Conservation (phyloP, 192 early-diverging fungal genomes). For the Rhizophagus prolifer region DNA sequence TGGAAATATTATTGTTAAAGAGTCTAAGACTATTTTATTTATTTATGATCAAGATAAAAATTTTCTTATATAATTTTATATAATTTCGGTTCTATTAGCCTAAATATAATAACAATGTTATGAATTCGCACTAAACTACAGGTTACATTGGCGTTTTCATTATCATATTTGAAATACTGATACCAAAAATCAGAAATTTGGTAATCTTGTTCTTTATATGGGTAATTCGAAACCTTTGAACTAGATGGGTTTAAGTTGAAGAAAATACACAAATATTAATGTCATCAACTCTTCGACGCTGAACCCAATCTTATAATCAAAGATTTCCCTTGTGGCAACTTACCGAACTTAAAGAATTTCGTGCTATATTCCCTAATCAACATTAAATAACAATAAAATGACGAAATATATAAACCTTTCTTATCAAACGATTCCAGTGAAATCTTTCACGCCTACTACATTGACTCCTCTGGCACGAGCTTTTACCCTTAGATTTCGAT, state of each 20-base stretch:
- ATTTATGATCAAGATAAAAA: too few relatives aligned
- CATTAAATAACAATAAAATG: neutral
- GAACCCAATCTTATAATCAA: neutral
- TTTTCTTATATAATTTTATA: too few relatives aligned
- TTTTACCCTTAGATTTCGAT: conserved; percentile 60
- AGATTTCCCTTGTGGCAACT: neutral
- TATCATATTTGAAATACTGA: neutral
- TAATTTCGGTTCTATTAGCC: too few relatives aligned
- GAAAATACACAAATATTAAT: neutral
- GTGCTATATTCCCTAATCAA: neutral
- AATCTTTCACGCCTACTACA: conserved; percentile 42
- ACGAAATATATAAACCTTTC: neutral
- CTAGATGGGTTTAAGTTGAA: neutral
- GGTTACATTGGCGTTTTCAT: too few relatives aligned
- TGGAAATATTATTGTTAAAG: too few relatives aligned
- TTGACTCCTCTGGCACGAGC: conserved; percentile 53
- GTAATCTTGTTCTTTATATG: neutral
- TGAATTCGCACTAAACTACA: too few relatives aligned
- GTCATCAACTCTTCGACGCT: neutral
- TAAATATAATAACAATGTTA: too few relatives aligned
- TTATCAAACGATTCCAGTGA: conserved; percentile 15
- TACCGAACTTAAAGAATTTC: neutral
- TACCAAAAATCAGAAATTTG: neutral
- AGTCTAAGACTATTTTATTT: too few relatives aligned
- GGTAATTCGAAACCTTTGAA: neutral